Evolutionary conservation across 495 filamentous ascomycete genomes (phyloP).

Genomic region (Daldinia grandis): DNA sequence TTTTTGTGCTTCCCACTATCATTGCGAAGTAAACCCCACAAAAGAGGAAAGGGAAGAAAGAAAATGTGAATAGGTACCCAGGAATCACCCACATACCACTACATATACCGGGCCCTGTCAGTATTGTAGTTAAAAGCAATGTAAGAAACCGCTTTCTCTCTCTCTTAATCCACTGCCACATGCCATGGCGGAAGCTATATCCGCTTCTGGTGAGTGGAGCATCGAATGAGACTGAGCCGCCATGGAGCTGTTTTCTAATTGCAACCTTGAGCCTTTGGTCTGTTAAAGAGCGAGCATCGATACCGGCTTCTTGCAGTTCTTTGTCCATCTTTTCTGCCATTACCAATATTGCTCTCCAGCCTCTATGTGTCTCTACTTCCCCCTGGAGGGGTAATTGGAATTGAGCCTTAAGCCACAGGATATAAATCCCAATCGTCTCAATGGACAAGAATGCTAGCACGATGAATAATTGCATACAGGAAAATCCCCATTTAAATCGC

Average conservation of each 20-base stretch:
- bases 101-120: background rate
- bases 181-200: constrained; percentile 10
- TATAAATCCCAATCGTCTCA: constrained; percentile 27
- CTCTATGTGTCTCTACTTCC: constrained; percentile 15
- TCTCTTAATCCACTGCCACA: background rate
- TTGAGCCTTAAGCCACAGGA: constrained; percentile 26
- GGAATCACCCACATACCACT: no score
- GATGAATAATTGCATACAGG: constrained; percentile 25
- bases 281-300: constrained; percentile 21
- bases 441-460: background rate
- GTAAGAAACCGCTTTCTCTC: constrained; percentile 1
- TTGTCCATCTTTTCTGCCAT: constrained; percentile 24
- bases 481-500: constrained; percentile 34
- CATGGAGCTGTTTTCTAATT: constrained; percentile 19
- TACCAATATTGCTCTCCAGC: constrained; percentile 23
- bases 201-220: background rate
- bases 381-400: constrained; percentile 16
- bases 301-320: constrained; percentile 20
- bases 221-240: constrained; percentile 30
- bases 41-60: background rate
- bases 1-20: background rate
- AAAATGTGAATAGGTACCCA: no score
- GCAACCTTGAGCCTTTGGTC: constrained; percentile 20
- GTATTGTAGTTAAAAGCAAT: background rate
- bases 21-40: background rate